These are phyloP conservation scores for Theobroma cacao DNA, from an alignment of 345 rosid species.

Conservation along the genomic window DNA sequence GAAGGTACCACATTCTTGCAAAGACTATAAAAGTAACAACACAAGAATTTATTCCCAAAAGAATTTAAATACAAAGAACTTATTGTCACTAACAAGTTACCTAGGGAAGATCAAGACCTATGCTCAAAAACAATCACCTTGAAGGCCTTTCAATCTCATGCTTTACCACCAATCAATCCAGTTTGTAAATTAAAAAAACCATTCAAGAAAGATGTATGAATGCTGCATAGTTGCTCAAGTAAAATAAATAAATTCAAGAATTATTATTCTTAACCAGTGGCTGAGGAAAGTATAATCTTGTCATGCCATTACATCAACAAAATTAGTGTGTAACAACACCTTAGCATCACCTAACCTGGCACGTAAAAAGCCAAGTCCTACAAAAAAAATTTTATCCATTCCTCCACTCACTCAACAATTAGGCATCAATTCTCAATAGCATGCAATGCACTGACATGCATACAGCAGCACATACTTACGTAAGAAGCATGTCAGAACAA, in stretches of 20 bases:
- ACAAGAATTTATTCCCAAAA: no score
- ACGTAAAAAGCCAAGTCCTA: neutral
- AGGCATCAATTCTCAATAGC: neutral
- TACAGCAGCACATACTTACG: neutral
- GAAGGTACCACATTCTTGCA: no score
- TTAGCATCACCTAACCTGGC: neutral
- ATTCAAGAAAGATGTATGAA: no score
- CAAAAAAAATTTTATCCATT: no score
- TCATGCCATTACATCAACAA: neutral
- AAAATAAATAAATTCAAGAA: no score
- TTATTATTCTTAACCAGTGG: no score
- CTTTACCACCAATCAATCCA: neutral
- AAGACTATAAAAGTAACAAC: no score
- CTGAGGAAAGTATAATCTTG: neutral
- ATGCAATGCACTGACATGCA: neutral
- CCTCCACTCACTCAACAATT: neutral
- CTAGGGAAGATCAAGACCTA: neutral
- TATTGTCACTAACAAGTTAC: no score
- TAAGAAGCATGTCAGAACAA: neutral
- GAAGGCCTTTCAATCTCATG: neutral
- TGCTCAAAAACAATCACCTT: neutral
- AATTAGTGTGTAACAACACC: neutral
- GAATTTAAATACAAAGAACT: no score
- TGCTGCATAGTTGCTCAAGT: no score
- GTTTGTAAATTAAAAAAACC: no score